Evolutionary conservation across 345 rosid species (phyloP), one percentile per base, ranked within the genome.

Genomic region (Bruguiera parviflora): DNA sequence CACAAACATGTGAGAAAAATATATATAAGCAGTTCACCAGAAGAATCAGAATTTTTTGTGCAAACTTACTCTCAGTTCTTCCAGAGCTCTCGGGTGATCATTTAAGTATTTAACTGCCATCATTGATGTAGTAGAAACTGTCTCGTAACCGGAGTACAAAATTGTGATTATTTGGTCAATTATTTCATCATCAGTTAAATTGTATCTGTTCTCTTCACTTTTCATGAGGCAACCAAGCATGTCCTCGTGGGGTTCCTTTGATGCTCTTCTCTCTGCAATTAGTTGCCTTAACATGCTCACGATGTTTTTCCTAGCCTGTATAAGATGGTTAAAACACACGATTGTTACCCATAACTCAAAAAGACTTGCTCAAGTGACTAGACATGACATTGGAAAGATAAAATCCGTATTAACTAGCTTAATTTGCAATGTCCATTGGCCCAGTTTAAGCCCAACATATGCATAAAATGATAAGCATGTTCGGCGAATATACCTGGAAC

Each of bases 141-240:
- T 92, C 72, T 92, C 97, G 35, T 87, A 92, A n/a, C 96, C 93
- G 1, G 97, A 88, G 71, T 92, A 86, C 62, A 89, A 66, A 52
- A 92, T 81, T 13, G 96, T 83, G 19, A 92, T 87, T 1, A 85
- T 77, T 75, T 86, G 97, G 72, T 92, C 97, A 32, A 86, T 63
- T 55, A 86, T 86, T 78, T 92, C 90, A 49, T 87, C 93, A 59
- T 89, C 97, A 5, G 61, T 82, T 63, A 92, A 74, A 8, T 11
- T 62, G 32, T 83, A 80, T 68, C 77, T 81, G 27, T 71, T 78
- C 33, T 80, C 88, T 69, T 88, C 81, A 46, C 69, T 75, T 58
- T 71, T 79, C 79, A 92, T 74, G 5, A 92, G 82, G 66, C 66
- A 68, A 78, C 84, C 86, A 11, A 92, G 85, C 87, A 89, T 87